Percentiles rank a stretch among this genome's conserved stretches.
Conservation (phyloP, 225 moss, liverwort and hornwort species). For the Climacium dendroides region DNA sequence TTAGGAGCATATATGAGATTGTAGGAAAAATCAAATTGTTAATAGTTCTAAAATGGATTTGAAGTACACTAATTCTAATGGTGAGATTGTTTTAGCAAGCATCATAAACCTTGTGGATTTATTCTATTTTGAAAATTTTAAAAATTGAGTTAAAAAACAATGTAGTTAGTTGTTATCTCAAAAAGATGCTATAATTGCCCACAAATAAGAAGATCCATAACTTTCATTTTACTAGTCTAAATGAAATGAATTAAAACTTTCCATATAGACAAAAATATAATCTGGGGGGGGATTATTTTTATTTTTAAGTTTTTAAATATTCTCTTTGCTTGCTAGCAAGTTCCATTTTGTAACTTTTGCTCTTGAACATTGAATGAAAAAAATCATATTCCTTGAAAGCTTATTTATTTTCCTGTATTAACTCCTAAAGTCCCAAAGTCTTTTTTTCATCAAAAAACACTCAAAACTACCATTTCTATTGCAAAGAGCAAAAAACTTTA, state of each 20-base stretch:
- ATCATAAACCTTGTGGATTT: not conserved
- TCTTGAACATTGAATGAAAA: fast-evolving
- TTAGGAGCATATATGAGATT: fast-evolving
- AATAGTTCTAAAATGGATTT: not conserved
- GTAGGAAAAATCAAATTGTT: fast-evolving
- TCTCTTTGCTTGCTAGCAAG: fast-evolving
- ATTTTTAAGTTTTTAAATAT: too few species aligned
- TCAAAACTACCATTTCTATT: too few species aligned
- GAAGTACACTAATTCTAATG: not conserved
- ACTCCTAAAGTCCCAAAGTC: too few species aligned
- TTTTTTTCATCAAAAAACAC: too few species aligned
- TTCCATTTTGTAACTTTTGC: not conserved
- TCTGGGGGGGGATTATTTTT: not conserved
- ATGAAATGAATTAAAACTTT: not conserved
- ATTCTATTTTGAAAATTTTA: fast-evolving
- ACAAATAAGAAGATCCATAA: not conserved
- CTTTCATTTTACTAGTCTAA: not conserved
- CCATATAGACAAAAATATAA: not conserved
- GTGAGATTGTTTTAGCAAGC: too few species aligned
- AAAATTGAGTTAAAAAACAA: not conserved
- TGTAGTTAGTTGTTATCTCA: fast-evolving
- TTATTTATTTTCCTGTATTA: not conserved
- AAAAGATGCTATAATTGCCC: not conserved
- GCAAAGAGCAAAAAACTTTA: too few species aligned
- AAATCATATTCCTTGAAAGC: fast-evolving